These are phyloP conservation scores for Colletotrichum spaethianum DNA, from an alignment of 2,329 filamentous ascomycete species.

Conservation along the genomic window DNA sequence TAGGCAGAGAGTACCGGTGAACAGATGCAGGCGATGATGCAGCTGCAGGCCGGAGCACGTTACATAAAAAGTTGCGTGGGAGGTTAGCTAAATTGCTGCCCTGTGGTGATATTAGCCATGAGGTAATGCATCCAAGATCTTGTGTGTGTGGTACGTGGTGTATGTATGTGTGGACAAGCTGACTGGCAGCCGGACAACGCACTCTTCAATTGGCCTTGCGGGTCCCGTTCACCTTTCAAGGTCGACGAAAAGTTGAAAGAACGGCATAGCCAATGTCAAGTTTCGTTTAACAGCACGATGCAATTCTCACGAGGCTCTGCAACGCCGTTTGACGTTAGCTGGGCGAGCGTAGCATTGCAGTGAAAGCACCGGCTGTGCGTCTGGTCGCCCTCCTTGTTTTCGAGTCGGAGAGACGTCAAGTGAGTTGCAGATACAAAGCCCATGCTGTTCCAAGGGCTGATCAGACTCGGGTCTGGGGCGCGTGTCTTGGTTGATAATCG, in stretches of 20 bases:
- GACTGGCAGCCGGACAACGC: neutral
- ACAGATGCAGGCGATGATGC: conserved; percentile 13
- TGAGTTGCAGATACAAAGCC: neutral
- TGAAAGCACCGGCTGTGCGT: neutral
- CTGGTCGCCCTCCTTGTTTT: neutral
- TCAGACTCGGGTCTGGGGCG: neutral
- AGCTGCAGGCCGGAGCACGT: conserved; percentile 26
- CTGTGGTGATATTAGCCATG: conserved; percentile 13
- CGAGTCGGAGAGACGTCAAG: neutral
- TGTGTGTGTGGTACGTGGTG: neutral
- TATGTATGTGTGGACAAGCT: neutral
- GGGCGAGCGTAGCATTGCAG: neutral
- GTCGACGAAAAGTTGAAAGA: neutral
- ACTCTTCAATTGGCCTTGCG: neutral
- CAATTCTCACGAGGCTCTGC: neutral
- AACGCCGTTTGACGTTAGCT: neutral
- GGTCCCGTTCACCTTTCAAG: neutral
- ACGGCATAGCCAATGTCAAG: neutral
- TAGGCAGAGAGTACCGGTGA: conserved; percentile 8
- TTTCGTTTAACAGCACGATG: too few relatives aligned
- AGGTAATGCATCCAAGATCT: neutral
- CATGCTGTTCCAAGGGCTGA: neutral
- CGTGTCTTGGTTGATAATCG: neutral
- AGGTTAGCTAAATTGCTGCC: conserved; percentile 20
- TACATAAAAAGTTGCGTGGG: conserved; percentile 7